phyloP scores from a whole-genome alignment of 192 early-diverging fungal genomes.

The Thoreauomyces humboldtii region DNA sequence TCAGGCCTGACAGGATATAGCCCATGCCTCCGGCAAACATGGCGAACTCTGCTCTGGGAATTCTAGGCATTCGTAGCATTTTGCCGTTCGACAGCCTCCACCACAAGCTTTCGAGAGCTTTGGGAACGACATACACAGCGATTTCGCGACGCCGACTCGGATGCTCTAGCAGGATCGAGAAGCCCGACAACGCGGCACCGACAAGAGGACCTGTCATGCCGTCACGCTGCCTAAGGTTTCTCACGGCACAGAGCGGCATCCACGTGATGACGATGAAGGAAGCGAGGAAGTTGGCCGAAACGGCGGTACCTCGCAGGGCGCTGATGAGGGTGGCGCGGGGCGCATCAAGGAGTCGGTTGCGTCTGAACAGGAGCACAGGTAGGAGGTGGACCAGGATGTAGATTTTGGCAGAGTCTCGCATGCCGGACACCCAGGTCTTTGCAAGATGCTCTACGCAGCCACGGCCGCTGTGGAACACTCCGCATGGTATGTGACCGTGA shows the following conservation, averaged over 20 bases:
- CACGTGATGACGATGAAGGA: conserved; percentile 52
- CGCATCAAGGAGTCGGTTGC: conserved; percentile 26
- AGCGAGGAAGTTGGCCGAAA: conserved; percentile 55
- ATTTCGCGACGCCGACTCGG: conserved; percentile 63
- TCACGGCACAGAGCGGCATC: conserved; percentile 49
- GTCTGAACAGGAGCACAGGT: conserved; percentile 52
- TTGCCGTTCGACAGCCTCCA: conserved; percentile 12
- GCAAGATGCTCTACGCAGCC: conserved; percentile 49
- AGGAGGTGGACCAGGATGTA: conserved; percentile 61
- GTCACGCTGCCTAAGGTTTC: conserved; percentile 26
- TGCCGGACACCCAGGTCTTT: conserved; percentile 34
- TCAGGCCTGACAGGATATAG: conserved; percentile 46
- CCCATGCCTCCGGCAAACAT: conserved; percentile 52
- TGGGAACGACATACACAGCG: conserved; percentile 77
- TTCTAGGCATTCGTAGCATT: conserved; percentile 25
- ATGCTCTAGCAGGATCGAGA: conserved; percentile 62
- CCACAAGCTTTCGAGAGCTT: conserved; percentile 74
- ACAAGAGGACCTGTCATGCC: conserved; percentile 48
- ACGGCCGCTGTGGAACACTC: conserved; percentile 48
- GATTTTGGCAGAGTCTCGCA: conserved; percentile 43
- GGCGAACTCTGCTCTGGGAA: conserved; percentile 36
- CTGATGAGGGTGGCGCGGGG: conserved; percentile 20
- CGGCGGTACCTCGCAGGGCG: conserved; percentile 41
- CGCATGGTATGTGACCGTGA: conserved; percentile 45
- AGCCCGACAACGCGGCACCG: conserved; percentile 57